Evolutionary conservation across 768 basidiomycete species (phyloP).

Genomic region (Boletus fagicola): DNA sequence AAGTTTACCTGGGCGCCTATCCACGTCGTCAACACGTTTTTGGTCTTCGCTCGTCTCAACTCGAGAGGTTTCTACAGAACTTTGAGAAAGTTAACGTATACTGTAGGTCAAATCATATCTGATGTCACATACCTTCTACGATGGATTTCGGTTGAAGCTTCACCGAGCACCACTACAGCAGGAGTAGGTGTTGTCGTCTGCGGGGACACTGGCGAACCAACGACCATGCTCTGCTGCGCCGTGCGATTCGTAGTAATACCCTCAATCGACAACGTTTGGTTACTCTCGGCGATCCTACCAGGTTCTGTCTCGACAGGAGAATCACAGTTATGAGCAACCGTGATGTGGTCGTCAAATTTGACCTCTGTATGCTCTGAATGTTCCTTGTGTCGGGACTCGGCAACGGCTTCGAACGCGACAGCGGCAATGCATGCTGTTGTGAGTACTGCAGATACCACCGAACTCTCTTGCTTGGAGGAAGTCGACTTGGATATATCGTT

Average conservation of each 20-base stretch:
- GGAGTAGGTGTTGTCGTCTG: no score
- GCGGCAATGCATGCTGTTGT: slow-evolving; percentile 13
- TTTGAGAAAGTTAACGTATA: no score
- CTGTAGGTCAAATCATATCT: background rate
- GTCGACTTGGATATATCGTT: background rate
- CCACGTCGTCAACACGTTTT: background rate
- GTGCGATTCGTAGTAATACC: background rate
- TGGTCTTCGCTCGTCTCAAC: background rate
- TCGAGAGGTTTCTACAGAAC: background rate
- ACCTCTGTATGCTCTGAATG: background rate
- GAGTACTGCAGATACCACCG: slow-evolving; percentile 11
- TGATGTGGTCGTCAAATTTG: background rate
- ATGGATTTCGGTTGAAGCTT: background rate
- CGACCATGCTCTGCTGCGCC: background rate
- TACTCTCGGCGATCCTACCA: background rate
- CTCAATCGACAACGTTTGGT: background rate
- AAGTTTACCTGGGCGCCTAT: background rate
- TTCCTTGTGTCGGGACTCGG: slow-evolving; percentile 8
- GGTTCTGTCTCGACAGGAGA: background rate
- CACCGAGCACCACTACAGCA: background rate
- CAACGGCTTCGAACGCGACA: slow-evolving; percentile 7
- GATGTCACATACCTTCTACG: slow-evolving; percentile 1
- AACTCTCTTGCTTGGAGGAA: slow-evolving; percentile 9
- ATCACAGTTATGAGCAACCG: background rate
- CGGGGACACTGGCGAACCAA: background rate